These are phyloP conservation scores for Coffea eugenioides DNA, from an alignment of 257 asterid genomes.

Conservation along the genomic window DNA sequence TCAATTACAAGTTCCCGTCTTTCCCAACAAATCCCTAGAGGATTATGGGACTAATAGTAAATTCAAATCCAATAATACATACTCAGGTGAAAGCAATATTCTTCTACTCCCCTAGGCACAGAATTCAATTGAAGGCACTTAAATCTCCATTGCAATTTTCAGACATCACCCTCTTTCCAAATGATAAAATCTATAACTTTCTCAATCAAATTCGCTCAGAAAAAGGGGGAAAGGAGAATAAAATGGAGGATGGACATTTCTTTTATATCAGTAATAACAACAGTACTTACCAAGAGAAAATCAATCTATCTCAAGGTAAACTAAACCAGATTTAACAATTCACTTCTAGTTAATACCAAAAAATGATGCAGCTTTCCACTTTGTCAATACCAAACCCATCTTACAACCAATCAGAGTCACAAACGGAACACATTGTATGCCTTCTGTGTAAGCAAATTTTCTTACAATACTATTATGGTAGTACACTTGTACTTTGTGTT, in stretches of 20 bases:
- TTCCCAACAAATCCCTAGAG: background rate
- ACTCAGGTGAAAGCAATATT: background rate
- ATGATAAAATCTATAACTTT: background rate
- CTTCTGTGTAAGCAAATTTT: too few species aligned
- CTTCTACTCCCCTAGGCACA: background rate
- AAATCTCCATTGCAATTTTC: background rate
- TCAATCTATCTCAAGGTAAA: background rate
- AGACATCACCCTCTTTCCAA: background rate
- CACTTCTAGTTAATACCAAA: background rate
- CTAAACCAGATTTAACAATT: background rate
- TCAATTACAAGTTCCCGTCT: background rate
- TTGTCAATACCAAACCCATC: too few species aligned
- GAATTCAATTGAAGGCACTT: background rate
- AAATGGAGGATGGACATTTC: background rate
- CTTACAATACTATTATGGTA: too few species aligned
- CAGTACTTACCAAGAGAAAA: background rate
- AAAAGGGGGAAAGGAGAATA: background rate
- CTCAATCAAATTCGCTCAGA: background rate
- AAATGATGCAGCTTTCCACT: background rate
- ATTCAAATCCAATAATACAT: conserved; percentile 1
- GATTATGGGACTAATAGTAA: background rate
- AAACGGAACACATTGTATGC: too few species aligned
- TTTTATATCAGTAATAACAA: background rate
- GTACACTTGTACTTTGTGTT: background rate
- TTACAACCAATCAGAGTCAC: too few species aligned